Conservation (phyloP, 306 rosid species). For the Lagenaria siceraria region DNA sequence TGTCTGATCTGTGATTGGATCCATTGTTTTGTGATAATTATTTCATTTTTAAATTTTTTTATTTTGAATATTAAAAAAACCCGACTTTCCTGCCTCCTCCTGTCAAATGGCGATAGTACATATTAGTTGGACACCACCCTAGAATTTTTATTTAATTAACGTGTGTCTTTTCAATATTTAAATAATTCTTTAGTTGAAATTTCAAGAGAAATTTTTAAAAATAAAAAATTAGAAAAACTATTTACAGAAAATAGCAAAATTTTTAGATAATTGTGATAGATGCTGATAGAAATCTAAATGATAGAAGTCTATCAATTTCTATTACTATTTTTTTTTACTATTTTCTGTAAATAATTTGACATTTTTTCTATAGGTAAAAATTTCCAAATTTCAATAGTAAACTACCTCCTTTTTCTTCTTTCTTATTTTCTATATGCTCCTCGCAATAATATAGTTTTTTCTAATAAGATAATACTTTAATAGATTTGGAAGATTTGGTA, state of each 20-base stretch:
- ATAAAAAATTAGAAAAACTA: too few relatives aligned
- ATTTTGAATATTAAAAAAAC: not conserved
- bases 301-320: too few relatives aligned
- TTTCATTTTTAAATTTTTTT: not conserved
- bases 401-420: not conserved
- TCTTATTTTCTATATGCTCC: not conserved
- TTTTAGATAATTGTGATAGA: too few relatives aligned
- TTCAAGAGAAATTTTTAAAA: too few relatives aligned
- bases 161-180: not conserved
- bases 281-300: too few relatives aligned
- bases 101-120: not conserved
- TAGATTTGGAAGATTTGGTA: not conserved
- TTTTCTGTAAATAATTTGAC: too few relatives aligned
- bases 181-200: not conserved
- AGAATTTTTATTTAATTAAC: not conserved
- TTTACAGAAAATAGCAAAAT: too few relatives aligned
- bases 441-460: too few relatives aligned
- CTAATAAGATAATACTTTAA: not conserved
- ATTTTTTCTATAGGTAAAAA: too few relatives aligned
- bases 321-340: too few relatives aligned
- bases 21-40: not conserved
- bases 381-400: not conserved
- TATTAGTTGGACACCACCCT: not conserved
- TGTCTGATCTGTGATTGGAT: constrained; percentile 4
- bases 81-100: not conserved